Base-by-base conservation (phyloP, 2,329 filamentous ascomycete genomes). In the Sporothrix mexicana region DNA sequence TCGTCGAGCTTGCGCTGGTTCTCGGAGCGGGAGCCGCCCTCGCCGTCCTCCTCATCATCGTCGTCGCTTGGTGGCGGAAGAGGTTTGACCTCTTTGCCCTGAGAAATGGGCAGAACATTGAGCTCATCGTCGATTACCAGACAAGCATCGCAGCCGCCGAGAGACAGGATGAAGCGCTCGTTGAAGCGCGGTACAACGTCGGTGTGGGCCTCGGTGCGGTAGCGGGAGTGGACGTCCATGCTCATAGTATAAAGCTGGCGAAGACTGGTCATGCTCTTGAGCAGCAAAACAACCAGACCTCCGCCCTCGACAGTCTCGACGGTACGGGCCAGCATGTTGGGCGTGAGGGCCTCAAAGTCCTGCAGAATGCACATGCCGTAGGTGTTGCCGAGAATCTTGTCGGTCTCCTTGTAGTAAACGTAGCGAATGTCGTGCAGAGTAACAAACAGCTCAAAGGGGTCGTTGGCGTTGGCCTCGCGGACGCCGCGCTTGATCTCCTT, bases 361-460 rank as follows among this genome's bases (percentile, higher is more conserved):
- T 99, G 96, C 77, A 99, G 84, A 76, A 99, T 97, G 81, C 94
- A 98, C 79, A 77, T 76, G 64, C 75, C 75, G 80, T 96, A 99
- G 59, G 96, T 99, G 82, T 98, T 97, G 81, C 96, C 96, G 72
- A 98, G 84, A 79, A 99, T 98, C 86, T 98, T 98, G 79, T 99
- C 96, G 41, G 96, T 98, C 85, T 99, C 96, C 84, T 99, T 99
- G 86, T 99, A 99, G 87, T 97, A 99, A 73, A 96, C 94, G 88
- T 99, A 99, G 82, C 96, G 93, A 81, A 99, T 97, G 82, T 98
- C 94, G 84, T 98, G 93, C 73, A 97, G 90, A 73, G 94, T 96
- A 78, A 98, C 92, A 83, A 98, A 99, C 71, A 98, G 89, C 84
- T 99, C 96, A 85, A 99, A 99, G 0, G 96, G 93, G 80, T 99